Evolutionary conservation across 2,329 filamentous ascomycete genomes (phyloP).

Genomic region (Pochonia chlamydosporia): DNA sequence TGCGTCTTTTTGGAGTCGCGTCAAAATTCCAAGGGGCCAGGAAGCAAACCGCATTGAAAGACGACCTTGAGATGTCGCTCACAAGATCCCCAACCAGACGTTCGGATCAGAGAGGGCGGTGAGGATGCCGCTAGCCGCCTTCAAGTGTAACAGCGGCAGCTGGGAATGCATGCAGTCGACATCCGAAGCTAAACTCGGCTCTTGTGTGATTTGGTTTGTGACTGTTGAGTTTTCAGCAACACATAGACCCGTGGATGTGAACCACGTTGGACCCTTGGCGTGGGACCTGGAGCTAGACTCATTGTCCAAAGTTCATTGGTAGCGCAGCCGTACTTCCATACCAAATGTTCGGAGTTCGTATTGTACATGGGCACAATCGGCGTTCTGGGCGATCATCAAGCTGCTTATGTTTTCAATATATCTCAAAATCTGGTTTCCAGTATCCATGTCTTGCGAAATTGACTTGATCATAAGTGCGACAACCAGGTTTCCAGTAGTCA

Average conservation of each 20-base stretch:
- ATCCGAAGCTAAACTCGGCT: slow-evolving; percentile 1
- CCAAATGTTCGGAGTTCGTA: no score
- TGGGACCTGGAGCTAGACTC: background rate
- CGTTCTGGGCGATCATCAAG: background rate
- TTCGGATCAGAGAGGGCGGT: slow-evolving; percentile 6
- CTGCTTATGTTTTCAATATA: background rate
- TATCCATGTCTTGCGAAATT: slow-evolving; percentile 13
- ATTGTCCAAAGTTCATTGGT: background rate
- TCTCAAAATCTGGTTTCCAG: slow-evolving; percentile 14
- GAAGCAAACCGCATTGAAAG: slow-evolving; percentile 3
- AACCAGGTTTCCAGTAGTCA: slow-evolving; percentile 41
- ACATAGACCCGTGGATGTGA: background rate
- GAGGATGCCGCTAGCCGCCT: slow-evolving; percentile 7
- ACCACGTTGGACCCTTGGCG: background rate
- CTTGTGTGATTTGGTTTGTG: background rate
- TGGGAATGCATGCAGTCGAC: background rate
- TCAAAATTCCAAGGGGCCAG: background rate
- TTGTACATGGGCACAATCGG: no score
- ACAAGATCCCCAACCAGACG: background rate
- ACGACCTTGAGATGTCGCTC: background rate
- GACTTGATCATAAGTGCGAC: slow-evolving; percentile 21
- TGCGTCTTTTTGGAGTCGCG: no score
- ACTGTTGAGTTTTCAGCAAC: background rate
- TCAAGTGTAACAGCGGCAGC: slow-evolving; percentile 5
- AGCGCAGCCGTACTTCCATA: no score